These are phyloP conservation scores for Melanogaster broomeanus DNA, from an alignment of 768 basidiomycete genomes.

Conservation along the genomic window DNA sequence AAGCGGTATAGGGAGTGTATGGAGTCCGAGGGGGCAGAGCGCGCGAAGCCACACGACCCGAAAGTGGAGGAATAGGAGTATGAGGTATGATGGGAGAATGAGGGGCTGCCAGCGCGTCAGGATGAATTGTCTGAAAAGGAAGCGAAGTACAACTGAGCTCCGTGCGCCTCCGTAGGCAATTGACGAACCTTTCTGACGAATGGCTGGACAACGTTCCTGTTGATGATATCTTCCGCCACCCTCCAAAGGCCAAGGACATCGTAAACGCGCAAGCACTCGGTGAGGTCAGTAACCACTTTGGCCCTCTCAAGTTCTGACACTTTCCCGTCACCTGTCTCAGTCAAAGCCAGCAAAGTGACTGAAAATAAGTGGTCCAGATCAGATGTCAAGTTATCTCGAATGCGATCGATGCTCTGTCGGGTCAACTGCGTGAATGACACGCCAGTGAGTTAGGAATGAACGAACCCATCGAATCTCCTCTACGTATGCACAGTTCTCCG, in stretches of 20 bases:
- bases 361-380: slow-evolving; percentile 86
- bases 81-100: slow-evolving; percentile 77
- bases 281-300: slow-evolving; percentile 64
- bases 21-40: slow-evolving; percentile 55
- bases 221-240: slow-evolving; percentile 86
- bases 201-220: slow-evolving; percentile 65
- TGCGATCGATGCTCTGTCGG: slow-evolving; percentile 75
- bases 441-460: slow-evolving; percentile 22
- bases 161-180: background rate
- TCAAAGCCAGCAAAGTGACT: slow-evolving; percentile 53
- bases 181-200: slow-evolving; percentile 76
- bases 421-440: slow-evolving; percentile 8
- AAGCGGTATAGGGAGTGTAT: slow-evolving; percentile 52
- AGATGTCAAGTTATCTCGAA: slow-evolving; percentile 80
- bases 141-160: slow-evolving; percentile 2
- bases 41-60: slow-evolving; percentile 15
- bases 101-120: slow-evolving; percentile 65
- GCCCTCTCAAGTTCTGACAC: slow-evolving; percentile 63
- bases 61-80: slow-evolving; percentile 54
- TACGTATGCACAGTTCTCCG: slow-evolving; percentile 78
- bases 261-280: slow-evolving; percentile 80
- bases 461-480: slow-evolving; percentile 84
- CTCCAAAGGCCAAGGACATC: slow-evolving; percentile 79
- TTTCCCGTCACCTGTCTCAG: slow-evolving; percentile 48
- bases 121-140: slow-evolving; percentile 65